These are phyloP conservation scores for Talaromyces sp. DNA, from an alignment of 2,329 filamentous ascomycete species.

Conservation along the genomic window DNA sequence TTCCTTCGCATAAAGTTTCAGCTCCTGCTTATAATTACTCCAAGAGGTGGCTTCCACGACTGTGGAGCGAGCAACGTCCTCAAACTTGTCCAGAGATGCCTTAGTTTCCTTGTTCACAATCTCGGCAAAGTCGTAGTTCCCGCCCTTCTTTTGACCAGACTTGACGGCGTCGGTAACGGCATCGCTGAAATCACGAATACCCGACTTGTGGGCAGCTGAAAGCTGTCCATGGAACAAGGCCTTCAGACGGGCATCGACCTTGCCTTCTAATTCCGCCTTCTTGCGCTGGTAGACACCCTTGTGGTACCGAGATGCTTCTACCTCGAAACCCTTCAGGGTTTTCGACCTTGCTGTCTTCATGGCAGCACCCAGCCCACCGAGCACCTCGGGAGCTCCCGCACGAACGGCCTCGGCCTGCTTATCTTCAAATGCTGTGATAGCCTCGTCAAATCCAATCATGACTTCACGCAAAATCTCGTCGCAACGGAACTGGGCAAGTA, in stretches of 20 bases:
- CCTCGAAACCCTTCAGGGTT: constrained; percentile 81
- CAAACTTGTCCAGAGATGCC: constrained; percentile 73
- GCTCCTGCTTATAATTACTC: constrained; percentile 83
- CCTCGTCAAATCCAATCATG: constrained; percentile 76
- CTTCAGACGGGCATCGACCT: constrained; percentile 87
- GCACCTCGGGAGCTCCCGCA: constrained; percentile 71
- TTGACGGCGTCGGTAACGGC: constrained; percentile 87
- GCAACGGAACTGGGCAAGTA: constrained; percentile 94
- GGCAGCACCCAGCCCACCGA: constrained; percentile 72
- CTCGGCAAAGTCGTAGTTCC: constrained; percentile 89
- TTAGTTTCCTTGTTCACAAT: constrained; percentile 85
- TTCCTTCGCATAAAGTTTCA: constrained; percentile 82
- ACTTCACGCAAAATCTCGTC: constrained; percentile 95
- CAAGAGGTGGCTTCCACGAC: constrained; percentile 79
- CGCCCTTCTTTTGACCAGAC: constrained; percentile 86
- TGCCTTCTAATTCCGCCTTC: constrained; percentile 77
- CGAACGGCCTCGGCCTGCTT: constrained; percentile 75
- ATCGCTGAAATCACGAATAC: constrained; percentile 81
- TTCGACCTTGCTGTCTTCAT: constrained; percentile 73
- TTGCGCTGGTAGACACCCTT: constrained; percentile 93
- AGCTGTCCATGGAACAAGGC: constrained; percentile 86
- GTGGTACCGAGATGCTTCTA: constrained; percentile 90
- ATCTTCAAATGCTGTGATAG: constrained; percentile 83
- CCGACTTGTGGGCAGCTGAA: constrained; percentile 82
- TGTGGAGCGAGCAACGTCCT: constrained; percentile 72